Base-by-base conservation (phyloP, 1,284 basidiomycete genomes). In the Paramarasmius palmivorus region DNA sequence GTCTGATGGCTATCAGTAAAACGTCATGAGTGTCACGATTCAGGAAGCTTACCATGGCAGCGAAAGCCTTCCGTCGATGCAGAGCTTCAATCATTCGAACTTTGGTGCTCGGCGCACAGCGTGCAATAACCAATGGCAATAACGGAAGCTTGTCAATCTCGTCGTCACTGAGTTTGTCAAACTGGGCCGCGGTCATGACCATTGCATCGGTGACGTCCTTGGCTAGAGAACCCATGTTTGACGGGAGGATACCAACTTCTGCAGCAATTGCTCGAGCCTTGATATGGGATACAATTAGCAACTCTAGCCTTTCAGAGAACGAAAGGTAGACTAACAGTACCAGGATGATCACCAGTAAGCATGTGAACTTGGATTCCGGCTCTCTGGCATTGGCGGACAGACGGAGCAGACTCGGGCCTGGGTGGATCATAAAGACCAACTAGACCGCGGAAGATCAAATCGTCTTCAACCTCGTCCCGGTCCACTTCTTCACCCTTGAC, bases 391-490 rank as follows among this genome's bases (percentile, higher is more conserved):
- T 79, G 77, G 41, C 76, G 71, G 1, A 90, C 86, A 19, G 87
- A 84, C 10, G 76, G 79, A 3, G 77, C 70, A 1, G 81, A 82
- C 62, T 89, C 84, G 10, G 81, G 81, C 34, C 87, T 76, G 17
- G 87, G 87, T 9, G 87, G 87, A 63, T 90, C 87, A 60, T 77
- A 85, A 54, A 89, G 82, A 50, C 86, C 87, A 12, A 77, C 82
- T 1, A 89, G 72, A 8, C 82, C 86, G 7, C 83, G 69, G 70
- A 90, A 83, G 5, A 70, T 72, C 62, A 87, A 81, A 25, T 75
- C 75, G 19, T 71, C 64, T 67, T 90, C 87, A 15, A 84, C 77
- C 2, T 79, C 74, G 39, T 78, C 78, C 25, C 53, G 39, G n/a
- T 9, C 15, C 15, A 25, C 32, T 23, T 34, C 32, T 35, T 44